Percentiles rank a stretch among this genome's conserved stretches.
These are phyloP conservation scores for Cylindrotheca closterium DNA, from an alignment of 108 stramenopile genomes.

Conservation along the genomic window DNA sequence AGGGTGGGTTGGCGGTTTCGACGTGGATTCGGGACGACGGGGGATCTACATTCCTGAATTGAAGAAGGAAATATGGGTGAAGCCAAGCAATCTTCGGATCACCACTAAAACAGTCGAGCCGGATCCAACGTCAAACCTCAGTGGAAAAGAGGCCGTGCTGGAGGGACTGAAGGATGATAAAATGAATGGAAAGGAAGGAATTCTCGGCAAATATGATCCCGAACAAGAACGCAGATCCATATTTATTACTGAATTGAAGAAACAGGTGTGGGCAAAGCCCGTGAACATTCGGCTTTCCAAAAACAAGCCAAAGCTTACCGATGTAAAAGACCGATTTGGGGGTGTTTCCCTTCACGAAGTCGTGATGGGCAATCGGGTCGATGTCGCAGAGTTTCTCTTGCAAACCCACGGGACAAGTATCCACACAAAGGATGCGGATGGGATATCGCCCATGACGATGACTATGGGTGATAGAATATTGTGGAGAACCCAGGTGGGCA, in stretches of 20 bases:
- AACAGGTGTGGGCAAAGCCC: conserved; percentile 27
- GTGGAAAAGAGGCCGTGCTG: background rate
- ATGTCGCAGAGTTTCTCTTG: conserved; percentile 42
- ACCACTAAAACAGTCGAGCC: too few species aligned
- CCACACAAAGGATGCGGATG: conserved; percentile 11
- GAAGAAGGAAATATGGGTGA: conserved; percentile 24
- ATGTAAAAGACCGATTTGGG: conserved; percentile 35
- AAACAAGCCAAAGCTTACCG: conserved; percentile 1
- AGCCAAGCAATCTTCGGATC: conserved; percentile 29
- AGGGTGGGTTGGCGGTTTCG: conserved; percentile 30
- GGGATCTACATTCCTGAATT: conserved; percentile 15
- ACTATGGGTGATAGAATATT: background rate
- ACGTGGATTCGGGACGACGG: conserved; percentile 26
- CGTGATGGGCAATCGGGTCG: conserved; percentile 22
- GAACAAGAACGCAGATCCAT: conserved; percentile 25
- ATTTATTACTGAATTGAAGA: conserved; percentile 10
- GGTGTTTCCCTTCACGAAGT: conserved; percentile 31
- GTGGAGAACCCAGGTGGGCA: background rate
- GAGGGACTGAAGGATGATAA: conserved; percentile 4
- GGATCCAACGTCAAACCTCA: too few species aligned
- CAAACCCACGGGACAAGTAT: background rate
- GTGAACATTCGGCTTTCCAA: conserved; percentile 25
- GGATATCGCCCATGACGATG: conserved; percentile 5
- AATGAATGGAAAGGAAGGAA: conserved; percentile 36
- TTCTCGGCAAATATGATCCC: conserved; percentile 27